Base-by-base conservation (phyloP, 1,139 yeast genomes). In the Magnusiomyces tetraspermus region DNA sequence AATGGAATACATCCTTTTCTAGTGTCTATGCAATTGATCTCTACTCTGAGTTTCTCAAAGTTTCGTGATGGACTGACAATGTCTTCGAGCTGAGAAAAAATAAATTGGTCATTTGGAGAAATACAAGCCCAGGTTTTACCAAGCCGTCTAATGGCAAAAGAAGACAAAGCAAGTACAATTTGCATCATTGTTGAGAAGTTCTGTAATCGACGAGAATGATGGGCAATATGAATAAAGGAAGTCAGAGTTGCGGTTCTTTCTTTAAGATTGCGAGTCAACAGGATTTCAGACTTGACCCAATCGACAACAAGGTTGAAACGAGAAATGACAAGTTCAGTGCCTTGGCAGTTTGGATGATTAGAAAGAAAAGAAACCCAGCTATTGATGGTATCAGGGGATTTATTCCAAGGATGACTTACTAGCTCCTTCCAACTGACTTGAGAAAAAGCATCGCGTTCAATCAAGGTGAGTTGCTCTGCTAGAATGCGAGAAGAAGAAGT, bases 351-450 rank as follows among this genome's bases (percentile, higher is more conserved):
- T 55, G 77, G 78, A 52, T 81, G 81, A 59, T 81, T 79, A 1
- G 84, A 79, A 50, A 90, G 72, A 40, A 87, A 76, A 60, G 83
- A 85, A 30, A 89, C 71, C 98, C 98, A 92, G 63, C 94, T 85
- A 58, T 82, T 82, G n/a, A 83, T 83, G 0, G 90, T 84, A 1
- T 76, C 59, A 46, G 85, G 70, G 44, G 80, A 79, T 55, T 78
- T 78, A 57, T 78, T 78, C 89, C 95, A 85, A 11, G n/a, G 13
- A 59, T 86, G 71, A 60, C 88, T 94, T 52, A 90, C 76, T 51
- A 90, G 74, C 61, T 88, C 96, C 63, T 83, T 83, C 97, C 97
- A 90, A 66, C 90, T 97, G 47, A 92, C 77, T 61, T 88, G 96
- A 52, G 80, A 78, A 36, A 90, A 67, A 51, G 90, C 79, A 66